These are phyloP conservation scores for Immersiella caudata DNA, from an alignment of 495 filamentous ascomycete species.

Conservation along the genomic window DNA sequence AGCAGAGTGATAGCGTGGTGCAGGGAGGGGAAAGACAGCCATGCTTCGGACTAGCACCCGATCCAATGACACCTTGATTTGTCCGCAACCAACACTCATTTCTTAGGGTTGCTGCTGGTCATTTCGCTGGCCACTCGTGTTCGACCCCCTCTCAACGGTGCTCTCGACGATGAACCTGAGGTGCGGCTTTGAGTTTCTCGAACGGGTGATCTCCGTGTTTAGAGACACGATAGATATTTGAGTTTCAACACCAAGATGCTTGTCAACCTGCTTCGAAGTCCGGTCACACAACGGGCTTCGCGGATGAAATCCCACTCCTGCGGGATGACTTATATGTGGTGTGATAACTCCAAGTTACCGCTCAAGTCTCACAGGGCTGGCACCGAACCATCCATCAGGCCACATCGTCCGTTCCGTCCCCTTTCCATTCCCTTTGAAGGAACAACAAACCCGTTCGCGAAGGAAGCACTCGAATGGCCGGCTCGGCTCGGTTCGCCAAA, in stretches of 20 bases:
- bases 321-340: not conserved
- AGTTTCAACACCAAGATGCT: too few relatives aligned
- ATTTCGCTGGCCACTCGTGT: not conserved
- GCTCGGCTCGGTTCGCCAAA: too few relatives aligned
- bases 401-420: not conserved
- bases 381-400: not conserved
- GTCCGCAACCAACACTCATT: not conserved
- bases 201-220: not conserved
- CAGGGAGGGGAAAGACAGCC: not conserved
- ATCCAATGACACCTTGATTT: not conserved
- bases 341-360: too few relatives aligned
- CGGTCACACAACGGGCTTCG: not conserved
- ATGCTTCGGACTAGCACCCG: not conserved
- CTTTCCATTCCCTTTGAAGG: not conserved
- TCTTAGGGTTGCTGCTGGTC: not conserved
- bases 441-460: not conserved
- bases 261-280: too few relatives aligned
- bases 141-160: not conserved
- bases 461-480: not conserved
- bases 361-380: not conserved
- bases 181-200: not conserved
- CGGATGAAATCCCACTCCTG: not conserved
- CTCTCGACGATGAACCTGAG: not conserved
- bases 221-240: too few relatives aligned
- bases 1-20: not conserved